Evolutionary conservation across 495 filamentous ascomycete genomes (phyloP).

Genomic region (Neurospora sp.): DNA sequence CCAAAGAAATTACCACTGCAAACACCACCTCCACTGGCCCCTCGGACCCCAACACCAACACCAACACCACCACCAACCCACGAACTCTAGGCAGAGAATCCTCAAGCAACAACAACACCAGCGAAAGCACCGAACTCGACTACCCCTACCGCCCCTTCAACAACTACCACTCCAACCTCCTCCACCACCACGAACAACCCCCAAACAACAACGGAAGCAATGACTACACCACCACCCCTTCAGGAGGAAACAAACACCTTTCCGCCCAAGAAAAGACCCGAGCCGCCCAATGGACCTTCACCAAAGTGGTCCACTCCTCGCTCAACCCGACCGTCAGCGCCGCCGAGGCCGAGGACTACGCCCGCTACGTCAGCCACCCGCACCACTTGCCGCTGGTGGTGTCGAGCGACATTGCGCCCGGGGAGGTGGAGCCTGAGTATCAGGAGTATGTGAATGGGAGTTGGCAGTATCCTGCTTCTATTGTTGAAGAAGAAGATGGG

Average conservation of each 20-base stretch:
- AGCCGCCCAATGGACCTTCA: conserved; percentile 74
- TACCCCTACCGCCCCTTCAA: background rate
- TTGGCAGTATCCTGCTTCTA: conserved; percentile 26
- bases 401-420: conserved; percentile 47
- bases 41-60: conserved; percentile 19
- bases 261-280: conserved; percentile 52
- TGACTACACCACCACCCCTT: background rate
- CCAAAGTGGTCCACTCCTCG: conserved; percentile 69
- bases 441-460: conserved; percentile 58
- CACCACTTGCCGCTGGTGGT: conserved; percentile 81
- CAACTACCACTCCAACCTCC: background rate
- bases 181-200: background rate
- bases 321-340: conserved; percentile 67
- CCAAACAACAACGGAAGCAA: background rate
- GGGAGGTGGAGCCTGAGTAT: conserved; percentile 54
- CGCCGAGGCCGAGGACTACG: conserved; percentile 74
- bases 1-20: conserved; percentile 4
- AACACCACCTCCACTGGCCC: conserved; percentile 42
- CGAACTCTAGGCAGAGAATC: background rate
- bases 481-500: background rate
- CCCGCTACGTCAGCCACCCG: conserved; percentile 84
- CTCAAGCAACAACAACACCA: conserved; percentile 5
- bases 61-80: conserved; percentile 11
- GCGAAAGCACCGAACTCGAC: conserved; percentile 8
- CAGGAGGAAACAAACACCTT: conserved; percentile 19